Evolutionary conservation across 352 stramenopile genomes (phyloP).

Genomic region (Thalassiosira pacifica): DNA sequence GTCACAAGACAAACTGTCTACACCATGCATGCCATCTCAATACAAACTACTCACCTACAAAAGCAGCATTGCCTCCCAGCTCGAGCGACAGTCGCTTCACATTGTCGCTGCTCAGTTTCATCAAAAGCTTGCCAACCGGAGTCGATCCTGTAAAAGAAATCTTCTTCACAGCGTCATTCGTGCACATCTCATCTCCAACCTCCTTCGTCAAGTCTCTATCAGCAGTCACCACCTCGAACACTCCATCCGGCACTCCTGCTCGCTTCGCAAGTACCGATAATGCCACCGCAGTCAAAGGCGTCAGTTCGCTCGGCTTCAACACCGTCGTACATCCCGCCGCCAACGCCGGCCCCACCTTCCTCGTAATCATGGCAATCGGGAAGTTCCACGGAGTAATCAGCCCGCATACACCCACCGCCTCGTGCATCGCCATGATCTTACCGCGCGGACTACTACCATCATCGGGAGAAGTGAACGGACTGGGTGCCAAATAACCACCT

Average conservation of each 20-base stretch:
- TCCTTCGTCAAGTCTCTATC: constrained; percentile 63
- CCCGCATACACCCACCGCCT: constrained; percentile 94
- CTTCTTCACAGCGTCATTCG: constrained; percentile 86
- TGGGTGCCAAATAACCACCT: constrained; percentile 68
- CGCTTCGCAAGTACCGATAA: constrained; percentile 91
- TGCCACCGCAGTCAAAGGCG: constrained; percentile 94
- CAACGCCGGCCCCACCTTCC: constrained; percentile 94
- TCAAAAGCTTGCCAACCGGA: constrained; percentile 88
- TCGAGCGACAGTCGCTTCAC: constrained; percentile 90
- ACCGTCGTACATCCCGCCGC: constrained; percentile 94
- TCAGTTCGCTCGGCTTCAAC: constrained; percentile 96
- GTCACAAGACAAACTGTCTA: neutral
- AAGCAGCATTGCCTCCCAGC: constrained; percentile 90
- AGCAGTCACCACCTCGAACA: constrained; percentile 80
- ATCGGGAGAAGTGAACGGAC: constrained; percentile 67
- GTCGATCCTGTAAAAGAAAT: constrained; percentile 93
- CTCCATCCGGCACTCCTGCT: constrained; percentile 81
- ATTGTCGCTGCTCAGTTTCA: constrained; percentile 75
- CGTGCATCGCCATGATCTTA: constrained; percentile 82
- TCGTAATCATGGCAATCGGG: constrained; percentile 97
- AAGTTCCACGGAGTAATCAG: constrained; percentile 99
- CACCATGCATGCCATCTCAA: no score
- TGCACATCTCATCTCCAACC: constrained; percentile 79
- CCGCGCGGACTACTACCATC: constrained; percentile 63
- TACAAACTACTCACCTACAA: constrained; percentile 63